phyloP scores from a whole-genome alignment of 495 filamentous ascomycete genomes.

The Sordaria brevicollis region DNA sequence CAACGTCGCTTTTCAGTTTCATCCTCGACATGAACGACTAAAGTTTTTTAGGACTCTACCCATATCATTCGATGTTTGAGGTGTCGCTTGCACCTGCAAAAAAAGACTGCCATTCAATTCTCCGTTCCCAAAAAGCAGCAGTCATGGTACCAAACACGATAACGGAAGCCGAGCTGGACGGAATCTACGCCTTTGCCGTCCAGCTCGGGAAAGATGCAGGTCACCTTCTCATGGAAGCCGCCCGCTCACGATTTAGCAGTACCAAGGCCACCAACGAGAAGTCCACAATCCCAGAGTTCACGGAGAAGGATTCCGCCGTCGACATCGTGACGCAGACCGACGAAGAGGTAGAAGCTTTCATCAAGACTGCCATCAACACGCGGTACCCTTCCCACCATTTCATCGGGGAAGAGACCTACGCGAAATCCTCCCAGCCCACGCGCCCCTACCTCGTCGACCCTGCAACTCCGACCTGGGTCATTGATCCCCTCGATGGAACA shows the following conservation, averaged over 20 bases:
- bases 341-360: slow-evolving; percentile 58
- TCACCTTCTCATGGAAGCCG: slow-evolving; percentile 43
- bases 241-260: slow-evolving; percentile 33
- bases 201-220: slow-evolving; percentile 55
- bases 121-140: background rate
- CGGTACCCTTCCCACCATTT: slow-evolving; percentile 57
- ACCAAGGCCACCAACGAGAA: background rate
- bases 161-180: slow-evolving; percentile 33
- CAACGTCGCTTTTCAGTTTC: background rate
- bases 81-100: background rate
- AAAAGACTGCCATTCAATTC: background rate
- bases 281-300: slow-evolving; percentile 14
- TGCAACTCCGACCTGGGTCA: slow-evolving; percentile 52
- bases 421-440: slow-evolving; percentile 34
- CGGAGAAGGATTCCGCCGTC: slow-evolving; percentile 56
- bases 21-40: background rate
- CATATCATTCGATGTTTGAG: background rate
- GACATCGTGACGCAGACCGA: slow-evolving; percentile 65
- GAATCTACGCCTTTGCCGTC: slow-evolving; percentile 55
- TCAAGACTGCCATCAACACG: slow-evolving; percentile 41
- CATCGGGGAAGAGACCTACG: slow-evolving; percentile 62
- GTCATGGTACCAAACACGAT: slow-evolving; percentile 1
- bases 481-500: slow-evolving; percentile 61
- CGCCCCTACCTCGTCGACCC: slow-evolving; percentile 50
- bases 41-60: background rate